Base-by-base conservation (phyloP, 2,329 filamentous ascomycete species). In the Colletotrichum cordylinicola region DNA sequence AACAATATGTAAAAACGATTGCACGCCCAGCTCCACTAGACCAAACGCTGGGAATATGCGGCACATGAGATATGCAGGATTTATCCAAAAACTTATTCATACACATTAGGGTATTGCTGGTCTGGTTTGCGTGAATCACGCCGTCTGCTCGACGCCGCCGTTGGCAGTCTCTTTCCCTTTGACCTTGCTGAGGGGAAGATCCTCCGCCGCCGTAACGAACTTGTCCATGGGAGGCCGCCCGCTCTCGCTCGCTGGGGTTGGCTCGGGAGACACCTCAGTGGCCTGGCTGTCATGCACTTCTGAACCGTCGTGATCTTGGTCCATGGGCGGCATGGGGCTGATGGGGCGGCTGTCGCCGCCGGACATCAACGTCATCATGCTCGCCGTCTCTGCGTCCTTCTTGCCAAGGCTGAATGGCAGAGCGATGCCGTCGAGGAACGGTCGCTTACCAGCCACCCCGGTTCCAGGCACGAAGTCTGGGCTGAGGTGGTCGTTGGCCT, bases 401-500 rank as follows among this genome's bases (percentile, higher is more conserved):
- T 90, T 90, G 68, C 90, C 89, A 16, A 96, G 82, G 72, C 91
- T 94, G 80, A 96, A 96, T 0, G 94, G 94, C 79, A 95, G 90
- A 0, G 94, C 93, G 31, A 95, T 90, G 1, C 93, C 93, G 24
- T 91, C 91, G 8, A 94, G 87, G 61, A 92, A 92, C 0, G 94
- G 93, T 4, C 94, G 87, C 80, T 93, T 94, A 7, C 90, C 90
- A 0, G 88, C 87, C 5, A 88, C 86, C 0, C 89, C 90, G 0
- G 91, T 86, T 77, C 88, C 83, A 60, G 89, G 84, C 1, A 82
- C 80, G 65, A 85, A 86, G 35, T 86, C 80, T 0, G 87, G 84
- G 10, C 87, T 88, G 35, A 87, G 85, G 0, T 88, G 85, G 1
- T 87, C 86, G 4, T 73, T 70, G 12, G 74, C 68, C 24, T 70